Evolutionary conservation across 2,329 filamentous ascomycete genomes (phyloP).

Genomic region (Magnaporthiopsis incrustans): DNA sequence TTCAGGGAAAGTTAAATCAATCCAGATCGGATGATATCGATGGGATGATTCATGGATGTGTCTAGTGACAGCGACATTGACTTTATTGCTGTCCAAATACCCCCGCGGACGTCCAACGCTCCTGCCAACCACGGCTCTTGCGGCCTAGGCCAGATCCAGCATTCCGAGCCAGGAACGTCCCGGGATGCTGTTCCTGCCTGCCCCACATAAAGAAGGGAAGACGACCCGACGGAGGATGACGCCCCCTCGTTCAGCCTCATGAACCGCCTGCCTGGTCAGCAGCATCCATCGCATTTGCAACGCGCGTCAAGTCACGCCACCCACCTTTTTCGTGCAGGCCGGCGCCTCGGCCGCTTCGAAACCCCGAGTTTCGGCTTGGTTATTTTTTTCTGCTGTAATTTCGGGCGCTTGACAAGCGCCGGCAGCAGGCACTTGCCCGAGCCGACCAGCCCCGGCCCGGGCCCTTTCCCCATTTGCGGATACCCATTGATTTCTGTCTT

Average conservation of each 20-base stretch:
- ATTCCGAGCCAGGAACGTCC: neutral
- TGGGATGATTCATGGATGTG: neutral
- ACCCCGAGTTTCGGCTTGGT: constrained; percentile 8
- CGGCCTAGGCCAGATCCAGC: neutral
- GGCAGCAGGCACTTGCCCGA: neutral
- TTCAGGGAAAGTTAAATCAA: neutral
- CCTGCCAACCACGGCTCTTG: neutral
- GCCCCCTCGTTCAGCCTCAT: neutral
- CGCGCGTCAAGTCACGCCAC: neutral
- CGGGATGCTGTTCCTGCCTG: neutral
- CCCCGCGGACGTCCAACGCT: constrained; percentile 1
- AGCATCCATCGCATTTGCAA: neutral
- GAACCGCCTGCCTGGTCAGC: neutral
- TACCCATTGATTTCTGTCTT: neutral
- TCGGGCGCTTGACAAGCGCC: neutral
- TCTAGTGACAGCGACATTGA: neutral
- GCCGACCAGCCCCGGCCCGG: neutral
- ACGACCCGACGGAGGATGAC: neutral
- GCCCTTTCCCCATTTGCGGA: neutral
- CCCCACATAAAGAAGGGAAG: neutral
- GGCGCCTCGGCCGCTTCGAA: constrained; percentile 13
- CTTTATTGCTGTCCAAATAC: neutral
- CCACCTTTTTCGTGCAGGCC: neutral
- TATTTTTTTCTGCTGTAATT: neutral
- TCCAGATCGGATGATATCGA: neutral